Evolutionary conservation across 768 basidiomycete species (phyloP), one percentile per base, ranked within the genome.

Genomic region (Royoungia palumana): DNA sequence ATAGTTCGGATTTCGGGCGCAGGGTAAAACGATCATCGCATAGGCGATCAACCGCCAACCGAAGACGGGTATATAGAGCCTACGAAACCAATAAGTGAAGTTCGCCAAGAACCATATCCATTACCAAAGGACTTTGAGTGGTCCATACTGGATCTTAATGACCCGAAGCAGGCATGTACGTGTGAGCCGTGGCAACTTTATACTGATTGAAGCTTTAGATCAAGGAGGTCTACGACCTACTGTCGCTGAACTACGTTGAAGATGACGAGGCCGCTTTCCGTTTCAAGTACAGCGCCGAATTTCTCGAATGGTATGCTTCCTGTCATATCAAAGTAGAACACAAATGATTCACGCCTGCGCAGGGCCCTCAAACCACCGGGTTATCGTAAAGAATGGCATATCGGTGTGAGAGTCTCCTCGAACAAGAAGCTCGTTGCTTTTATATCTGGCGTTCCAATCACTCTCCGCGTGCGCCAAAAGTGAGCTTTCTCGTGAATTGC

Each of bases 321-420:
- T 41, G 36, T 35, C 47, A 14, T 16, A 44, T 42, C 50, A 27
- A 34, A 10, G n/a, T 1, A 21, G 6, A 21, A 40, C 16, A n/a
- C 32, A 9, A 37, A 16, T 6, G 5, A 32, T 43, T 17, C 21
- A 50, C 22, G 16, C 47, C 17, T 46, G 16, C 40, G 5, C 49
- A 96, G 94, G 94, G 95, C 95, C 9, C 74, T 99, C 34, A 89
- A 83, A 57, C 93, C 94, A 25, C 96, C 96, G 21, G 94, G 93
- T 2, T 98, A 94, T 66, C 73, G 81, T 61, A 84, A 85, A 54
- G 91, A 95, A 66, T 98, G 96, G 96, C 94, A 97, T 64, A 70
- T 98, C 48, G 96, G 94, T 27, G 93, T 99, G 17, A 84, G 96
- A 20, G 93, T 95, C 6, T 79, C 82, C 17, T 85, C 89, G 11